Percentiles rank a stretch among this genome's conserved stretches.
Evolutionary conservation across 495 filamentous ascomycete species (phyloP).

Genomic region (Talaromyces proteolyticus): DNA sequence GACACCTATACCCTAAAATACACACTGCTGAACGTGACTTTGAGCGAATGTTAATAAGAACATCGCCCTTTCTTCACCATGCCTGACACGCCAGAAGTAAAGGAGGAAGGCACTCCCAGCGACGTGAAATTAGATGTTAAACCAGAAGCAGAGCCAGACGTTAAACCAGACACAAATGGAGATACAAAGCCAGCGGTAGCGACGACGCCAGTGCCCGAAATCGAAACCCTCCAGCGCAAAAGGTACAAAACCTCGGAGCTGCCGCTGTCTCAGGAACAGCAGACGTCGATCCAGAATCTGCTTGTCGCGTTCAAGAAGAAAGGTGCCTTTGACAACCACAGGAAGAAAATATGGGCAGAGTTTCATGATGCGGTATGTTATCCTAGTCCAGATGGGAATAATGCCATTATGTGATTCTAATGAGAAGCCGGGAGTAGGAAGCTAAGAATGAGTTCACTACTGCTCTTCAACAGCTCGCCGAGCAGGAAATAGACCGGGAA

Average conservation of each 20-base stretch:
- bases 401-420: no score
- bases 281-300: conserved; percentile 69
- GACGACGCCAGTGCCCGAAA: conserved; percentile 24
- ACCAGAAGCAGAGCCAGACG: no score
- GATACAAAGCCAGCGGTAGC: conserved; percentile 11
- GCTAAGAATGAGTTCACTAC: conserved; percentile 61
- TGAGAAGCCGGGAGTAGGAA: conserved; percentile 38
- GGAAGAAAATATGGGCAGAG: conserved; percentile 75
- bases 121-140: neutral
- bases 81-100: conserved; percentile 32
- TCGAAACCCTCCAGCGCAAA: conserved; percentile 43
- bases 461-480: conserved; percentile 63
- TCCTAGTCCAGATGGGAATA: no score
- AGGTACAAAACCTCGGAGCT: conserved; percentile 83
- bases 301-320: conserved; percentile 86
- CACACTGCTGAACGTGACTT: no score
- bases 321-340: conserved; percentile 77
- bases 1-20: no score
- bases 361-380: conserved; percentile 67
- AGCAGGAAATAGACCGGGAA: conserved; percentile 78
- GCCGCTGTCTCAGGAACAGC: conserved; percentile 65
- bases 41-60: neutral
- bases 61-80: conserved; percentile 28
- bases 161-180: conserved; percentile 21
- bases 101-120: neutral